A percentile compares a stretch with the other conserved stretches of the same genome.
Evolutionary conservation across 805 yeast species (phyloP).

Genomic region (Kuraishia molischiana): DNA sequence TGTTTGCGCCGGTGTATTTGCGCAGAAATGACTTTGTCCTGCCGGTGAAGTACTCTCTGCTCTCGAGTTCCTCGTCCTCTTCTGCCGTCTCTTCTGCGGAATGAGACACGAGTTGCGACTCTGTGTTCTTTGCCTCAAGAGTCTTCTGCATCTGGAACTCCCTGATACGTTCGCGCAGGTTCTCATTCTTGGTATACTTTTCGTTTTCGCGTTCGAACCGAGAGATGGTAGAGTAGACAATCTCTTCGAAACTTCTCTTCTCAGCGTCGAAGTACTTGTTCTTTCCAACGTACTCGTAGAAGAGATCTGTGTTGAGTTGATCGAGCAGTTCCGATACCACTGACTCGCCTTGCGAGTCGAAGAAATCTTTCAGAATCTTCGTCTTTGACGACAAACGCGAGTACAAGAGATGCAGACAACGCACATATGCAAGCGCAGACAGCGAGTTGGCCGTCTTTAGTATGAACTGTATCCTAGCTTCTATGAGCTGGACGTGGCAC

Average conservation of each 20-base stretch:
- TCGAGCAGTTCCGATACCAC: conserved; percentile 47
- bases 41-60: neutral
- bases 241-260: conserved; percentile 52
- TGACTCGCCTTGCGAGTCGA: conserved; percentile 33
- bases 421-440: conserved; percentile 62
- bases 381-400: conserved; percentile 49
- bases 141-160: conserved; percentile 11
- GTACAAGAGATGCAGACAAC: conserved; percentile 64
- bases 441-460: conserved; percentile 53
- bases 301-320: conserved; percentile 63
- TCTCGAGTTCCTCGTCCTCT: neutral
- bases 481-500: conserved; percentile 63
- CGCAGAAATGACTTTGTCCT: neutral
- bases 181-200: conserved; percentile 24
- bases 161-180: conserved; percentile 18
- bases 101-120: neutral
- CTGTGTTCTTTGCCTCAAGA: neutral
- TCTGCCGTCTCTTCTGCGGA: neutral
- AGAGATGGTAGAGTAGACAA: conserved; percentile 33
- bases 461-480: conserved; percentile 44
- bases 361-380: conserved; percentile 52
- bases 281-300: conserved; percentile 58
- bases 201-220: conserved; percentile 31
- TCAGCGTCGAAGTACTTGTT: conserved; percentile 64
- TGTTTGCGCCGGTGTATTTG: neutral